Evolutionary conservation across 2,329 filamentous ascomycete species (phyloP).

Genomic region (Botryotinia calthae): DNA sequence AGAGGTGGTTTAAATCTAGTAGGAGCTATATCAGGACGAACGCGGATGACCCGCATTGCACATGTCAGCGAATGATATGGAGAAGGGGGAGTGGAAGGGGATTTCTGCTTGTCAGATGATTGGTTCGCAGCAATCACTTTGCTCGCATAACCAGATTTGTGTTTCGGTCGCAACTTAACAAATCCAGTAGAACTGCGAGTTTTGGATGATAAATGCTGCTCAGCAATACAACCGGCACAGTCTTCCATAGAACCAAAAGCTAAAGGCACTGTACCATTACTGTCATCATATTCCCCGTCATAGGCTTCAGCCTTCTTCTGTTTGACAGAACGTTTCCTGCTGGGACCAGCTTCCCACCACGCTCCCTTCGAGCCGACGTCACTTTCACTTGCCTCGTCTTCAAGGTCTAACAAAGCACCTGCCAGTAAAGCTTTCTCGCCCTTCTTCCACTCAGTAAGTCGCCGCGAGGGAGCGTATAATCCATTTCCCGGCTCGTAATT

Average conservation of each 20-base stretch:
- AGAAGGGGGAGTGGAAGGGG: background rate
- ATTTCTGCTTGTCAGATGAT: slow-evolving; percentile 12
- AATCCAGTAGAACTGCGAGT: slow-evolving; percentile 11
- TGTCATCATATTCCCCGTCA: slow-evolving; percentile 66
- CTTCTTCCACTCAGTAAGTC: slow-evolving; percentile 72
- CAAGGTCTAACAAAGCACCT: slow-evolving; percentile 59
- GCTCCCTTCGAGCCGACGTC: slow-evolving; percentile 60
- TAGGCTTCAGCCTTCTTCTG: slow-evolving; percentile 58
- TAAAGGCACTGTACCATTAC: slow-evolving; percentile 47
- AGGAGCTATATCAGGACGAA: slow-evolving; percentile 42
- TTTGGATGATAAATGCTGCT: slow-evolving; percentile 13
- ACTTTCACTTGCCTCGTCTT: slow-evolving; percentile 39
- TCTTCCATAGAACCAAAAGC: slow-evolving; percentile 23
- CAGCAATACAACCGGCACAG: slow-evolving; percentile 26
- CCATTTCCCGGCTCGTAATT: slow-evolving; percentile 46
- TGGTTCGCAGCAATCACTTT: slow-evolving; percentile 18
- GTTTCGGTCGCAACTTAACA: slow-evolving; percentile 17
- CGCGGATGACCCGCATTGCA: slow-evolving; percentile 40
- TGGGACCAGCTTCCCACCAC: slow-evolving; percentile 66
- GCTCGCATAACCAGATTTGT: slow-evolving; percentile 21
- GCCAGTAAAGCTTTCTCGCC: slow-evolving; percentile 61
- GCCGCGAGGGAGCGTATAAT: slow-evolving; percentile 57
- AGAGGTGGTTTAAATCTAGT: slow-evolving; percentile 80
- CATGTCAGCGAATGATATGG: slow-evolving; percentile 39
- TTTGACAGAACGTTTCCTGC: slow-evolving; percentile 41